phyloP scores from a whole-genome alignment of 805 yeast species.

The Nakazawaea pomicola region DNA sequence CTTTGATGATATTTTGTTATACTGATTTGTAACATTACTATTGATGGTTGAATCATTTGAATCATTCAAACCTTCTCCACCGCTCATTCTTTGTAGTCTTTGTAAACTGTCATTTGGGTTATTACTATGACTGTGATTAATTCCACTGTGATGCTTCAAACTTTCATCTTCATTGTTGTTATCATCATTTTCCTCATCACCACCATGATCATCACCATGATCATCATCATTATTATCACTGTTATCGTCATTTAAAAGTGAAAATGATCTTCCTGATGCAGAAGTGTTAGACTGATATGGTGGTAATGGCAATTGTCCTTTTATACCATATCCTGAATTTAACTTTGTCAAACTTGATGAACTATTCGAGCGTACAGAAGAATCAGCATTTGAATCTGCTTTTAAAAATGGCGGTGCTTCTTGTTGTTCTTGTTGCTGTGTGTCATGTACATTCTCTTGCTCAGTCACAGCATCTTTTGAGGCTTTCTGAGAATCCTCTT shows the following conservation, averaged over 20 bases:
- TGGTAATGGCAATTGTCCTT: conserved; percentile 12
- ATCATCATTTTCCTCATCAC: too few species aligned
- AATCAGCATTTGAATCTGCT: background rate
- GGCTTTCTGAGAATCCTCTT: background rate
- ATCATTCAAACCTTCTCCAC: background rate
- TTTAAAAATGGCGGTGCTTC: background rate
- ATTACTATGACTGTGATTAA: too few species aligned
- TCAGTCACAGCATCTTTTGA: too few species aligned
- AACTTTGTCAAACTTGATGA: conserved; percentile 1
- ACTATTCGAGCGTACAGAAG: background rate
- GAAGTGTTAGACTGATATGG: conserved; percentile 13
- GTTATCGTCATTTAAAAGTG: background rate
- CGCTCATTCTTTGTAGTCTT: conserved; percentile 9
- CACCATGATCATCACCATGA: background rate
- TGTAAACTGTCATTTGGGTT: too few species aligned
- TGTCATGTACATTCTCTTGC: too few species aligned
- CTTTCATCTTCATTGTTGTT: too few species aligned
- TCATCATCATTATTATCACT: background rate
- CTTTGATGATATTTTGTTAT: conserved; percentile 2
- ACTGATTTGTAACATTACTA: background rate
- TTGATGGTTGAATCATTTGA: background rate
- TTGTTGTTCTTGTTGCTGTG: background rate
- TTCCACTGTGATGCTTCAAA: too few species aligned
- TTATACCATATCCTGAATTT: conserved; percentile 6
- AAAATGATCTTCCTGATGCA: background rate